A percentile compares a stretch with the other conserved stretches of the same genome.
Evolutionary conservation across 495 filamentous ascomycete genomes (phyloP).

Genomic region (Articulospora tetracladia): DNA sequence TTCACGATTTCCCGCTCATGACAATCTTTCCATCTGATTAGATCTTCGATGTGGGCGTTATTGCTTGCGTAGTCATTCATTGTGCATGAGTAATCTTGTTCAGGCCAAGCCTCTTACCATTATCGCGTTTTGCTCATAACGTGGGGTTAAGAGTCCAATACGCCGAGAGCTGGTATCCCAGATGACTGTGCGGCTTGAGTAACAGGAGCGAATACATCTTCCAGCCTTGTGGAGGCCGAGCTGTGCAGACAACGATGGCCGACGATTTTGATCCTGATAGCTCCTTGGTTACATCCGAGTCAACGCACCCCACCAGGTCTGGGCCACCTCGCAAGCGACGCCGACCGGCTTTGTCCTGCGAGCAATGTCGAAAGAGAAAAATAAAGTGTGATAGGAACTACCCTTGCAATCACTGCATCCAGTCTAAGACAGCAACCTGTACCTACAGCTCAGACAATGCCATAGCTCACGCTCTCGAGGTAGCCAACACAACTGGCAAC

Average conservation of each 20-base stretch:
- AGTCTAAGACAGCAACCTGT: conserved; percentile 25
- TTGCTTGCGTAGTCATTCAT: neutral
- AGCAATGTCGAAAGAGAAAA: conserved; percentile 41
- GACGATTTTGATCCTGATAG: neutral
- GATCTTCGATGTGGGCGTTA: neutral
- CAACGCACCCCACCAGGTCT: neutral
- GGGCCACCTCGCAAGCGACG: conserved; percentile 32
- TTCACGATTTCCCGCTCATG: neutral
- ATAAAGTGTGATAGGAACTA: conserved; percentile 39
- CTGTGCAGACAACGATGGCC: neutral
- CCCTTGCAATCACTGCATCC: conserved; percentile 37
- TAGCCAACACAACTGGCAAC: neutral
- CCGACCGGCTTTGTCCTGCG: conserved; percentile 39
- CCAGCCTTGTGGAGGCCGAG: neutral
- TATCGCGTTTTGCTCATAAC: no score
- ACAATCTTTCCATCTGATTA: neutral
- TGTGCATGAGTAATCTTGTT: neutral
- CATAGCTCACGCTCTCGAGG: neutral
- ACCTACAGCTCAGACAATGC: conserved; percentile 20
- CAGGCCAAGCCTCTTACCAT: no score
- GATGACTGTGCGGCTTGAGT: neutral
- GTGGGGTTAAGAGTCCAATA: no score
- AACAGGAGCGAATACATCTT: neutral
- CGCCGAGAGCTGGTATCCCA: neutral
- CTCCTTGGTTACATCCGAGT: conserved; percentile 4